Evolutionary conservation across 257 asterid genomes (phyloP).

Genomic region (Solanum raphanifolium): DNA sequence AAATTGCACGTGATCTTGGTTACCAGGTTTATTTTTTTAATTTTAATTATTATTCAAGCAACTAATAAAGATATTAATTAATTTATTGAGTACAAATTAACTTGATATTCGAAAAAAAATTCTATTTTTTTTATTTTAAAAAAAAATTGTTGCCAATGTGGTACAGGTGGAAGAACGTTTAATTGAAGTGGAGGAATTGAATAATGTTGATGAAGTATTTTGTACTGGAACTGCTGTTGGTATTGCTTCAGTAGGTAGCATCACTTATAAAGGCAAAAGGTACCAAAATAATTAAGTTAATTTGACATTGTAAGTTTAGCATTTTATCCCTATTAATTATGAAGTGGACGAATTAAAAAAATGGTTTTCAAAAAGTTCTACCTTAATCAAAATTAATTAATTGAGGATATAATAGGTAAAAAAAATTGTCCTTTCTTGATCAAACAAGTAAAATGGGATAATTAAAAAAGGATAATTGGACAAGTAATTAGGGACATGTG

Average conservation of each 20-base stretch:
- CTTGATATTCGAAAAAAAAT: background rate
- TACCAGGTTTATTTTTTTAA: constrained; percentile 27
- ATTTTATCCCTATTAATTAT: too few species aligned
- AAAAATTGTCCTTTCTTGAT: too few species aligned
- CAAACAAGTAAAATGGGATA: too few species aligned
- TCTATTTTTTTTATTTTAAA: too few species aligned
- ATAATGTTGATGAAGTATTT: constrained; percentile 66
- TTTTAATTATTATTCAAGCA: background rate
- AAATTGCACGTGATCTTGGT: constrained; percentile 52
- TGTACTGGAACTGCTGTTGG: constrained; percentile 95
- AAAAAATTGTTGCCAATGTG: background rate
- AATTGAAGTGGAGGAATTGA: constrained; percentile 50
- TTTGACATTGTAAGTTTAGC: too few species aligned
- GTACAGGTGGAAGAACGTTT: constrained; percentile 58
- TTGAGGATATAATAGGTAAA: too few species aligned
- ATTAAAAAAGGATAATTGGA: too few species aligned
- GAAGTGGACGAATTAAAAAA: too few species aligned
- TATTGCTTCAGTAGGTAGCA: constrained; percentile 65
- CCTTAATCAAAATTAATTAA: too few species aligned
- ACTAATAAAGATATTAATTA: background rate
- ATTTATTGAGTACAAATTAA: background rate
- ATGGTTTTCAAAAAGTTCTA: too few species aligned
- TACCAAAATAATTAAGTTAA: background rate
- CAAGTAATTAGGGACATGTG: too few species aligned
- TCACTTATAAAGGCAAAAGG: constrained; percentile 55